Evolutionary conservation across 495 filamentous ascomycete species (phyloP), one percentile per base, ranked within the genome.

Genomic region (Hypoxylon crocopeplum): DNA sequence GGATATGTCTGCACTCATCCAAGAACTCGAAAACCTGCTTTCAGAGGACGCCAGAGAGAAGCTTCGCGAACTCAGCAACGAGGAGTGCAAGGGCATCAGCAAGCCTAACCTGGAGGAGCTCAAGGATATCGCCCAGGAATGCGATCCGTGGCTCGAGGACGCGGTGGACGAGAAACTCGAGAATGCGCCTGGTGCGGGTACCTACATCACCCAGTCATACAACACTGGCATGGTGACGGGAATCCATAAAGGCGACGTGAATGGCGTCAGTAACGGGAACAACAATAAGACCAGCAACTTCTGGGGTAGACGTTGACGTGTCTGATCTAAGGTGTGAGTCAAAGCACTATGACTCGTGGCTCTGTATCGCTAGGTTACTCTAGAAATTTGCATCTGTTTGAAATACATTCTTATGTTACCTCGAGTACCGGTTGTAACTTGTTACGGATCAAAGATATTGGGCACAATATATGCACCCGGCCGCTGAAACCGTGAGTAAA

Each of bases 21-120:
- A 39, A 17, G 37, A 24, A 7, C 55, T 59, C 8, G 55, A 59
- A 19, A 44, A 38, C 1, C n/a, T 30, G 3, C 7, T 51, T 10
- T 25, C 46, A 6, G 45, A 41, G 13, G 55, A 42, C n/a, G 34
- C 5, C 17, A 10, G 13, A 2, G 15, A 52, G 16, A 42, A 52
- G 27, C 29, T 52, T 6, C 38, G 37, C 6, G 17, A 50, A 12
- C 19, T 51, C 10, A 59, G 55, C 27, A 38, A 42, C 8, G 55
- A 59, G 12, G 55, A 59, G 33, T 59, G 46, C 19, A 24, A 44
- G n/a, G 36, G 45, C 5, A 11, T 59, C 3, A 45, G 24, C 25
- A 59, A 51, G 33, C 17, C 46, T n/a, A 51, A 51, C 25, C 25
- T 51, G 3, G 55, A 51, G 19, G 55, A 59, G 3, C 45, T 59